Conservation (phyloP, 768 basidiomycete genomes). For the Mycena galopus region DNA sequence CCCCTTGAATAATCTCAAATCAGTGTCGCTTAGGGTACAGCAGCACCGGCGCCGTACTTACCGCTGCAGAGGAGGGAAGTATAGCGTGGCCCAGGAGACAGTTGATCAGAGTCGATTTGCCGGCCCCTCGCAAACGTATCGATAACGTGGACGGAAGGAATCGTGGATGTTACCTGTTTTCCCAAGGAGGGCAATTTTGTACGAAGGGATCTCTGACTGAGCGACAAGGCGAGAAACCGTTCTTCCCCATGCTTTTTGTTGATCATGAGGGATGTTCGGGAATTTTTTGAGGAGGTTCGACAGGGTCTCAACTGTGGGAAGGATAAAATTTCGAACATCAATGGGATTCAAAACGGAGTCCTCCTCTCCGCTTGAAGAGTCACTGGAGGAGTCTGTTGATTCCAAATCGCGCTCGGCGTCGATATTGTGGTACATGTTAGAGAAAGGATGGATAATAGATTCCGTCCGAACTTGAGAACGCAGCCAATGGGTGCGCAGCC, state of each 20-base stretch:
- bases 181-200: not conserved
- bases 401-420: too few relatives aligned
- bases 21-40: not conserved
- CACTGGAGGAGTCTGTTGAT: too few relatives aligned
- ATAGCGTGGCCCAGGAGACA: not conserved
- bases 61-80: slow-evolving; percentile 19
- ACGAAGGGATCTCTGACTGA: not conserved
- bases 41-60: not conserved
- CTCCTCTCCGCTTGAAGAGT: too few relatives aligned
- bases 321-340: not conserved
- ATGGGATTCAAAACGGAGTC: rapidly evolving
- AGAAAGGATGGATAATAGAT: too few relatives aligned
- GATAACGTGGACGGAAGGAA: not conserved
- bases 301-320: not conserved
- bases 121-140: not conserved
- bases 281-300: not conserved
- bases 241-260: not conserved
- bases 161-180: not conserved
- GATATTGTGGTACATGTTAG: too few relatives aligned
- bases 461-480: too few relatives aligned
- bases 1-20: slow-evolving; percentile 6
- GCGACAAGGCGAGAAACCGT: not conserved
- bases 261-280: slow-evolving; percentile 14
- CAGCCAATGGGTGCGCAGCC: too few relatives aligned
- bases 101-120: slow-evolving; percentile 24